Conservation (phyloP, 2,329 filamentous ascomycete species). For the Aspergillus calidoustus region DNA sequence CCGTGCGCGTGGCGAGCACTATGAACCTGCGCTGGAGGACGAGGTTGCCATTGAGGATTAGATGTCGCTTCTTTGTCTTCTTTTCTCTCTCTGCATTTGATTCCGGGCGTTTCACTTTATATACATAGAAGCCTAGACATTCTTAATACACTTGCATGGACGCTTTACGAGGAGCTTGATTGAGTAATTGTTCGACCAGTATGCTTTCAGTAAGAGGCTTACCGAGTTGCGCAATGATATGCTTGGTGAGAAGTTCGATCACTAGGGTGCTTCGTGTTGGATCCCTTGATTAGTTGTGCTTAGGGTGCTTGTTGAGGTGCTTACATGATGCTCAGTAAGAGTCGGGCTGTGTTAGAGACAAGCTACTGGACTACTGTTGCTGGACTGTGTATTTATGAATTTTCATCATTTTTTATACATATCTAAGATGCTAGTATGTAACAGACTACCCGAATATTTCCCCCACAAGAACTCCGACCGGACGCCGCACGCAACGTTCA, state of each 20-base stretch:
- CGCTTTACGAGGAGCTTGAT: neutral
- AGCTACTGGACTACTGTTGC: neutral
- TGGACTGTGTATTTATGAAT: neutral
- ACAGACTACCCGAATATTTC: neutral
- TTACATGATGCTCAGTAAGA: neutral
- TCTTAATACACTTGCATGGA: constrained; percentile 8
- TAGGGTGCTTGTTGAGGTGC: neutral
- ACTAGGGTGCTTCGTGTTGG: no score
- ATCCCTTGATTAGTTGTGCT: no score
- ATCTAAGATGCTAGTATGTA: neutral
- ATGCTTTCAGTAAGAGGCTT: no score
- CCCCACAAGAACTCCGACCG: neutral
- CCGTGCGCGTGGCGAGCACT: constrained; percentile 42
- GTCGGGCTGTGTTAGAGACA: neutral
- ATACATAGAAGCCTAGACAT: neutral
- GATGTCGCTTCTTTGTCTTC: constrained; percentile 18
- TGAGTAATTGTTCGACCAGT: neutral
- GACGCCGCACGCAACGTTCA: neutral
- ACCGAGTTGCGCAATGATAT: no score
- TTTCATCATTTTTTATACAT: neutral
- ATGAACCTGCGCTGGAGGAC: constrained; percentile 36
- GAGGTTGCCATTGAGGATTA: constrained; percentile 45
- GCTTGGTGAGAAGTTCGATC: no score
- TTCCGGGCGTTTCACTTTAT: neutral
- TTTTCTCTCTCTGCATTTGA: neutral